phyloP scores from a whole-genome alignment of 495 filamentous ascomycete species.

The Tuber melanosporum region DNA sequence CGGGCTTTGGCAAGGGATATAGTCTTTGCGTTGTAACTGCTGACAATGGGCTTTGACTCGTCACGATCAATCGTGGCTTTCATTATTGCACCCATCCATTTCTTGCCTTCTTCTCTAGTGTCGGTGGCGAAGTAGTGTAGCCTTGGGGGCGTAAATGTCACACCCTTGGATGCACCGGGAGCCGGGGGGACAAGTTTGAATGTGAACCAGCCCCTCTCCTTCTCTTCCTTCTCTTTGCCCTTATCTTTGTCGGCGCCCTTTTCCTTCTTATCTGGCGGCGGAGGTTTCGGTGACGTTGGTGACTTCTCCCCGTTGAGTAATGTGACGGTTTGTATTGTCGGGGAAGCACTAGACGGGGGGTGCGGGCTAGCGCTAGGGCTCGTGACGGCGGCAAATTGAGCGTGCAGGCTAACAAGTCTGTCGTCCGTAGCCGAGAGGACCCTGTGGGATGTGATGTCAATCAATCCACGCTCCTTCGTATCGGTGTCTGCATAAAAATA shows the following conservation, averaged over 20 bases:
- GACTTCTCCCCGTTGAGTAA: slow-evolving; percentile 28
- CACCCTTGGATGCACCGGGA: slow-evolving; percentile 75
- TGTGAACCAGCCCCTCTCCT: slow-evolving; percentile 58
- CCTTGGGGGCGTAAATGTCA: slow-evolving; percentile 94
- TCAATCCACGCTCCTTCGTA: slow-evolving; percentile 84
- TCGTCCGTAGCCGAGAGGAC: slow-evolving; percentile 95
- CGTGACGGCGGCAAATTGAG: slow-evolving; percentile 80
- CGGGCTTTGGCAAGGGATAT: slow-evolving; percentile 80
- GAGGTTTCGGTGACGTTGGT: slow-evolving; percentile 18
- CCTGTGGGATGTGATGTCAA: slow-evolving; percentile 94
- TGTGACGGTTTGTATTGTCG: slow-evolving; percentile 44
- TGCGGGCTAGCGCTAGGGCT: slow-evolving; percentile 58
- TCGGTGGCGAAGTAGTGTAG: slow-evolving; percentile 97
- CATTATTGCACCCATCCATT: slow-evolving; percentile 99
- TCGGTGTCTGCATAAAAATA: slow-evolving; percentile 96
- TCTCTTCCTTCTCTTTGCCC: slow-evolving; percentile 32
- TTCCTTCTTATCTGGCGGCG: slow-evolving; percentile 19
- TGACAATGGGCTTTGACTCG: slow-evolving; percentile 65
- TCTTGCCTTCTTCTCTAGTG: slow-evolving; percentile 73
- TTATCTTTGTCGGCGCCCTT: slow-evolving; percentile 22
- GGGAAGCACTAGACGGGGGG: slow-evolving; percentile 58
- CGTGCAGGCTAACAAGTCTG: slow-evolving; percentile 78
- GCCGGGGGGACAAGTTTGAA: slow-evolving; percentile 96
- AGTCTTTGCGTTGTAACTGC: slow-evolving; percentile 91
- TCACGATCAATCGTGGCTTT: slow-evolving; percentile 98